Percentiles rank a stretch among this genome's conserved stretches.
These are phyloP conservation scores for Paraurostyla sp. DNA, from an alignment of 73 alveolate species.

Conservation along the genomic window DNA sequence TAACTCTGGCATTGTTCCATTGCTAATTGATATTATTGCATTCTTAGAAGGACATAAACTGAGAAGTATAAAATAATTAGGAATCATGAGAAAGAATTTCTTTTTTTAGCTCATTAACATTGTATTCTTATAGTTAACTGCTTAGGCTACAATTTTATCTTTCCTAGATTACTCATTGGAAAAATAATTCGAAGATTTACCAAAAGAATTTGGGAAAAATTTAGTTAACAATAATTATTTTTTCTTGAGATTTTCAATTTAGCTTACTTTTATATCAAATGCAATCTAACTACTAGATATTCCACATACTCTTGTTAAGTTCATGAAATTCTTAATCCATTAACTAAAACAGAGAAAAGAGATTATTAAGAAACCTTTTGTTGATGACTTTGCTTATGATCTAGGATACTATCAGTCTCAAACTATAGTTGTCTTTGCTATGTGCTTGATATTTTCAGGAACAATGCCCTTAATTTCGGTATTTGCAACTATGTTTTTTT, in stretches of 20 bases:
- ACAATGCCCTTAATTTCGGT: constrained; percentile 24
- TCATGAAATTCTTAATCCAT: not conserved
- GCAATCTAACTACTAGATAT: constrained; percentile 40
- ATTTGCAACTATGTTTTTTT: constrained; percentile 35
- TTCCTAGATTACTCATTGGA: constrained; percentile 34
- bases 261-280: constrained; percentile 29
- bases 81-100: constrained; percentile 61
- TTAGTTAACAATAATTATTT: constrained; percentile 45
- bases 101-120: constrained; percentile 30
- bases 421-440: constrained; percentile 26
- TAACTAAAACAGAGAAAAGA: constrained; percentile 6
- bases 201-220: not conserved
- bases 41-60: not conserved
- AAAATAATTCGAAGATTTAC: not conserved
- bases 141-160: constrained; percentile 30
- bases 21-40: constrained; percentile 33
- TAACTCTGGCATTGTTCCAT: constrained; percentile 54
- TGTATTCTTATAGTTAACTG: constrained; percentile 36
- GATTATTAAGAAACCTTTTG: constrained; percentile 17
- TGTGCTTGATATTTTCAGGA: constrained; percentile 36
- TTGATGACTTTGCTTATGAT: constrained; percentile 46
- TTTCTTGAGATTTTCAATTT: constrained; percentile 24
- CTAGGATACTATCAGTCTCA: constrained; percentile 53
- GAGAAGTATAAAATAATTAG: constrained; percentile 9
- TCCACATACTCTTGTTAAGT: constrained; percentile 36